Evolutionary conservation across 495 filamentous ascomycete species (phyloP).

Genomic region (Aspergillus indologenus): DNA sequence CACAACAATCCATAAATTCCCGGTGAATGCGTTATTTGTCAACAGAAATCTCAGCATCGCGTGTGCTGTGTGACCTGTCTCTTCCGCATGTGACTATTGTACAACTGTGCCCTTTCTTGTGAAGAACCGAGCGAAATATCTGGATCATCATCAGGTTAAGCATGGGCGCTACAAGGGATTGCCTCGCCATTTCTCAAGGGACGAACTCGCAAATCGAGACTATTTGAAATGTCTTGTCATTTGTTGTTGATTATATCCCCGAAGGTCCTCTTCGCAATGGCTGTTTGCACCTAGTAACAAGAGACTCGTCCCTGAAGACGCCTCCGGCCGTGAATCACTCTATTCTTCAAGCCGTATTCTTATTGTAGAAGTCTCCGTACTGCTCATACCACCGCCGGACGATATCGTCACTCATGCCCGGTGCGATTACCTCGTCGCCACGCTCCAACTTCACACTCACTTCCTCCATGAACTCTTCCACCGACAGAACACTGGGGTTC

Average conservation of each 20-base stretch:
- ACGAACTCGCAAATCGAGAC: constrained; percentile 11
- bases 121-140: constrained; percentile 10
- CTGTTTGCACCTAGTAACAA: too few species aligned
- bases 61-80: constrained; percentile 16
- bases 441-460: constrained; percentile 33
- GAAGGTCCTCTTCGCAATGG: too few species aligned
- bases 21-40: not conserved
- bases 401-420: constrained; percentile 18
- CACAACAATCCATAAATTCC: too few species aligned
- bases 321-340: not conserved
- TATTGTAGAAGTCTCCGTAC: not conserved
- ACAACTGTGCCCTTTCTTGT: constrained; percentile 19
- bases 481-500: constrained; percentile 34
- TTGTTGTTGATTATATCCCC: too few species aligned
- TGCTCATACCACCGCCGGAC: constrained; percentile 1
- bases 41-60: constrained; percentile 15
- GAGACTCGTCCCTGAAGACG: too few species aligned
- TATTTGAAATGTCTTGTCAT: too few species aligned
- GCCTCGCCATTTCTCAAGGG: too few species aligned
- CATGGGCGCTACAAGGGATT: constrained; percentile 11
- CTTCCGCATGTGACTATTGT: constrained; percentile 23
- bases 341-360: not conserved
- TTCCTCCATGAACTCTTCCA: constrained; percentile 48
- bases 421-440: constrained; percentile 38
- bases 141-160: not conserved